Percentiles rank a stretch among this genome's conserved stretches.
Evolutionary conservation across 768 basidiomycete species (phyloP).

Genomic region (Xanthoconium stramineum): DNA sequence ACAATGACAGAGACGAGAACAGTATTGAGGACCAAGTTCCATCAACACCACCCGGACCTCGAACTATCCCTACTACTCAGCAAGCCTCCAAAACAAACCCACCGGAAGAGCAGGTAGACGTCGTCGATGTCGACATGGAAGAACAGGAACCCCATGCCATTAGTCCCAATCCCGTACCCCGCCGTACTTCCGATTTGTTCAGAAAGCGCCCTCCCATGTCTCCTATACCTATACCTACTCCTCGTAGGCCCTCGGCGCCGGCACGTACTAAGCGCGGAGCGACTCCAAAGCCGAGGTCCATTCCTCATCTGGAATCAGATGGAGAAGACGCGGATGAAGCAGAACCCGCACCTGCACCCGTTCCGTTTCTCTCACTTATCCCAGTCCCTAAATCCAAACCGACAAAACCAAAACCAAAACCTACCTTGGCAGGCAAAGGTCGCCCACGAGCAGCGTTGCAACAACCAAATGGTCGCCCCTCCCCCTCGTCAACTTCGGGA

Average conservation of each 20-base stretch:
- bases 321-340: constrained; percentile 27
- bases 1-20: constrained; percentile 56
- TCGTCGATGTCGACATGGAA: constrained; percentile 40
- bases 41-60: constrained; percentile 50
- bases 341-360: neutral
- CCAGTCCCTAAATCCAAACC: constrained; percentile 12
- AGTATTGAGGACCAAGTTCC: constrained; percentile 46
- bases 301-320: constrained; percentile 16
- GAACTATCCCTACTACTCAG: constrained; percentile 2
- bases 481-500: constrained; percentile 8
- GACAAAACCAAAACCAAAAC: constrained; percentile 16
- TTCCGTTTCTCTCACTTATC: constrained; percentile 26
- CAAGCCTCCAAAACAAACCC: neutral
- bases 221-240: constrained; percentile 53
- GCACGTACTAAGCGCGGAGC: constrained; percentile 40
- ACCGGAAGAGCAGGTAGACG: constrained; percentile 19
- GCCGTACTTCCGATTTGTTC: constrained; percentile 40
- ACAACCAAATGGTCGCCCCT: neutral
- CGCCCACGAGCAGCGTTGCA: constrained; percentile 7
- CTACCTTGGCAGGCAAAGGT: constrained; percentile 16
- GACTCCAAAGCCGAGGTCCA: constrained; percentile 27
- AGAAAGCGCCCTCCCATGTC: constrained; percentile 61
- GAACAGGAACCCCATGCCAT: constrained; percentile 14
- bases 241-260: constrained; percentile 58
- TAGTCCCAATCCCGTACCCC: constrained; percentile 6